Evolutionary conservation across 2,329 filamentous ascomycete genomes (phyloP).

Genomic region (Fusarium staphyleae): DNA sequence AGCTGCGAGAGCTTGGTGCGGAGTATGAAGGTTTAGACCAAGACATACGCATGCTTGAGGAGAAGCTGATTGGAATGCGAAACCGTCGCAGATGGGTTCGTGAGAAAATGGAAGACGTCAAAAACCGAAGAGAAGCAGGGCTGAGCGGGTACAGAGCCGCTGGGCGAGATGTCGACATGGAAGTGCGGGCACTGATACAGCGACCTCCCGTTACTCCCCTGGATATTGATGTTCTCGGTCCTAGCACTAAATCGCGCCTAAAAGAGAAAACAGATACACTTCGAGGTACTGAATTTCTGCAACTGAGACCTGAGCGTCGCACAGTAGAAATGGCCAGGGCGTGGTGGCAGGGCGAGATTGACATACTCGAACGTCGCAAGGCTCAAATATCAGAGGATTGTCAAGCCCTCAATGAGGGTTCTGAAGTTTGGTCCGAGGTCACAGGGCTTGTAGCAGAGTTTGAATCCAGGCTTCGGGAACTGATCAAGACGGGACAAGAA

Average conservation of each 20-base stretch:
- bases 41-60: slow-evolving; percentile 72
- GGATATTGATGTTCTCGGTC: slow-evolving; percentile 53
- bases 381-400: slow-evolving; percentile 66
- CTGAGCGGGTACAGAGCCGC: slow-evolving; percentile 75
- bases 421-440: slow-evolving; percentile 69
- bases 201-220: slow-evolving; percentile 63
- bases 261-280: slow-evolving; percentile 40
- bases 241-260: slow-evolving; percentile 17
- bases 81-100: slow-evolving; percentile 65
- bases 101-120: slow-evolving; percentile 66
- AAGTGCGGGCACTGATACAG: slow-evolving; percentile 65
- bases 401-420: slow-evolving; percentile 71
- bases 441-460: slow-evolving; percentile 67
- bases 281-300: slow-evolving; percentile 62
- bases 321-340: slow-evolving; percentile 74
- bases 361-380: slow-evolving; percentile 61
- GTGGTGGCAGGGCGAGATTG: slow-evolving; percentile 73
- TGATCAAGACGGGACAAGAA: slow-evolving; percentile 53
- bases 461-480: slow-evolving; percentile 66
- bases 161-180: slow-evolving; percentile 68
- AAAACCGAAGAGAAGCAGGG: slow-evolving; percentile 73
- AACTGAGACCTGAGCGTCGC: slow-evolving; percentile 67
- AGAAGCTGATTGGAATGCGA: slow-evolving; percentile 67
- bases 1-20: slow-evolving; percentile 65
- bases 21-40: slow-evolving; percentile 62